Percentiles rank a stretch among this genome's conserved stretches.
Evolutionary conservation across 192 early-diverging fungal species (phyloP).

Genomic region (Phycomyces blakesleeanus): DNA sequence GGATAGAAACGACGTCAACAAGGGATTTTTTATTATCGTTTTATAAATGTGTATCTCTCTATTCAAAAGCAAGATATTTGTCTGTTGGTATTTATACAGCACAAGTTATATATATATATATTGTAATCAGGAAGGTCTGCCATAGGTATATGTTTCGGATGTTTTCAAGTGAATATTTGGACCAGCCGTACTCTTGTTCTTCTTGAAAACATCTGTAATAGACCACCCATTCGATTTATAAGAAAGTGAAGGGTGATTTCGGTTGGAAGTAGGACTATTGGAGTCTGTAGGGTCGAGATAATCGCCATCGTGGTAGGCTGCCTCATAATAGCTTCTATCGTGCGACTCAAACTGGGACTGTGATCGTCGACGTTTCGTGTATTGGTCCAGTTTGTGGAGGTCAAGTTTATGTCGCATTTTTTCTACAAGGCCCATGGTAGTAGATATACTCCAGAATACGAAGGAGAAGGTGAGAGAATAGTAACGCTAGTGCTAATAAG

Average conservation of each 20-base stretch:
- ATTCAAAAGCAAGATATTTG: too few relatives aligned
- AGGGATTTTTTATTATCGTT: too few relatives aligned
- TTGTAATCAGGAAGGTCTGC: background rate
- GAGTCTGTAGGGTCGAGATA: constrained; percentile 12
- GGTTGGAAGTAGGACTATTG: background rate
- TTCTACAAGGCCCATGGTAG: constrained; percentile 32
- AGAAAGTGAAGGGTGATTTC: background rate
- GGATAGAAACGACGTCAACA: too few relatives aligned
- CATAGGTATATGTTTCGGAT: constrained; percentile 11
- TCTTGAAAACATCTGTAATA: constrained; percentile 8
- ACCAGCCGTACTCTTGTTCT: constrained; percentile 1
- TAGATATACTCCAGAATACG: background rate
- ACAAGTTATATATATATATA: too few relatives aligned
- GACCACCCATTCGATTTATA: constrained; percentile 9
- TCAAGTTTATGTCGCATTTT: constrained; percentile 17
- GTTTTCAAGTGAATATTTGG: background rate
- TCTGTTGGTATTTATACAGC: background rate
- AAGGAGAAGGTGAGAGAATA: too few relatives aligned
- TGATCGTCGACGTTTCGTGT: constrained; percentile 30
- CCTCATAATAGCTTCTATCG: constrained; percentile 22
- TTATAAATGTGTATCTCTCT: too few relatives aligned
- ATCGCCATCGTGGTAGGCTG: constrained; percentile 23
- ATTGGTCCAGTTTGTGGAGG: constrained; percentile 23
- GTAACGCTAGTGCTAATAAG: too few relatives aligned
- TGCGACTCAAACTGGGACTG: constrained; percentile 26